Conservation (phyloP, 164 flowering plant genomes). For the Stephania yunnanensis region DNA sequence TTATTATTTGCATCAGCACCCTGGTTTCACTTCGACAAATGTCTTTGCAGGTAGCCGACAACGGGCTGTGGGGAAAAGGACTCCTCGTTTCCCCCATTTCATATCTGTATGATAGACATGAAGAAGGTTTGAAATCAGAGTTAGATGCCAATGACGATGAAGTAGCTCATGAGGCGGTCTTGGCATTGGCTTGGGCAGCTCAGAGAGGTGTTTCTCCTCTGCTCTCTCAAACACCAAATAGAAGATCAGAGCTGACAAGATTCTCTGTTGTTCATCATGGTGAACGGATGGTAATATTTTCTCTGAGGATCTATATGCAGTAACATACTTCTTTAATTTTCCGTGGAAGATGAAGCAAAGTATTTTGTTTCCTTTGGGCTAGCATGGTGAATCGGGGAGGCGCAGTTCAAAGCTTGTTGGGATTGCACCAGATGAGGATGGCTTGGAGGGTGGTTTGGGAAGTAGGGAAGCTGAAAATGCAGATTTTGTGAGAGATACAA, state of each 20-base stretch:
- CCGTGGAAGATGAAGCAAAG: conserved; percentile 4
- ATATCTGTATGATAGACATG: conserved; percentile 38
- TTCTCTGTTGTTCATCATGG: conserved; percentile 43
- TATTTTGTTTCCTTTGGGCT: conserved; percentile 8
- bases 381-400: conserved; percentile 31
- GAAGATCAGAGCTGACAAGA: conserved; percentile 32
- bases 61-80: conserved; percentile 88
- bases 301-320: not conserved
- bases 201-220: conserved; percentile 75
- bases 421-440: conserved; percentile 39
- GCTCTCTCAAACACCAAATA: conserved; percentile 47
- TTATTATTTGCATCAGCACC: not conserved
- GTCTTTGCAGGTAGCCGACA: conserved; percentile 53
- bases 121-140: conserved; percentile 34
- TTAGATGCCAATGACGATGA: conserved; percentile 53
- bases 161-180: conserved; percentile 62
- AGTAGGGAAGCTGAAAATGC: conserved; percentile 62
- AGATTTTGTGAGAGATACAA: conserved; percentile 31
- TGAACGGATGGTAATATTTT: conserved; percentile 35
- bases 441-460: conserved; percentile 48
- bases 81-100: conserved; percentile 89
- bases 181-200: conserved; percentile 73
- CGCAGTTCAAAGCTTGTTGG: conserved; percentile 25
- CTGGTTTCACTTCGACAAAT: conserved; percentile 1
- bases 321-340: not conserved